Conservation (phyloP, 345 rosid species). For the Arabidopsis arenosa region DNA sequence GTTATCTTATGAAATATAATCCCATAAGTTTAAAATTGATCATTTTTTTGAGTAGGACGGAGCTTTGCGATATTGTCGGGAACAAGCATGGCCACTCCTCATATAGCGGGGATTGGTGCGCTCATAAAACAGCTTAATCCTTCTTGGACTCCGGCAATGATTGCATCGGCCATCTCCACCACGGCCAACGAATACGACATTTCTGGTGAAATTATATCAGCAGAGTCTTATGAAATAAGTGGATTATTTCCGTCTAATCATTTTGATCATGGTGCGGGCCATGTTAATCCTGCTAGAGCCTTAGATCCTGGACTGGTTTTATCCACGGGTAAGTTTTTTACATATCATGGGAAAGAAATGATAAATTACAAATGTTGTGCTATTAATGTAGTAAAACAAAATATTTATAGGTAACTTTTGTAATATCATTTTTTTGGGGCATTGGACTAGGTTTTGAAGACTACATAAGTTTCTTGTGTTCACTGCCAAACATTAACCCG, state of each 20-base stretch:
- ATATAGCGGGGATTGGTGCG: constrained; percentile 71
- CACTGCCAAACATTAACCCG: constrained; percentile 56
- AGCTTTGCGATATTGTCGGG: constrained; percentile 80
- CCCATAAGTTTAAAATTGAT: background rate
- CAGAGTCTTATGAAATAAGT: constrained; percentile 51
- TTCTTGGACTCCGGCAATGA: constrained; percentile 83
- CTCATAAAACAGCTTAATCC: constrained; percentile 73
- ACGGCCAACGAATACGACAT: constrained; percentile 63
- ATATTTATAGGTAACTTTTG: background rate
- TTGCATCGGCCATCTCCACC: constrained; percentile 78
- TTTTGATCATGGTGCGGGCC: constrained; percentile 80
- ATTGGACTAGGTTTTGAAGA: constrained; percentile 61
- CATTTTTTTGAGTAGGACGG: constrained; percentile 49
- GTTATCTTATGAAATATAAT: background rate
- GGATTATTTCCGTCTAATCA: constrained; percentile 54
- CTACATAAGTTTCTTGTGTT: constrained; percentile 72
- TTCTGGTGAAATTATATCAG: constrained; percentile 58
- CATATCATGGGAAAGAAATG: background rate
- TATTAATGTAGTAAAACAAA: background rate
- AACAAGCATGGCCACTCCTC: constrained; percentile 94
- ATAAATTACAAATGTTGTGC: background rate
- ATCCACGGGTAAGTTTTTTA: constrained; percentile 51
- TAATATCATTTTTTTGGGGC: background rate
- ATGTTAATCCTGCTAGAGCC: constrained; percentile 67
- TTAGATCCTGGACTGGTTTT: constrained; percentile 83